phyloP scores from a whole-genome alignment of 768 basidiomycete genomes.

The Pseudohyphozyma bogoriensis region DNA sequence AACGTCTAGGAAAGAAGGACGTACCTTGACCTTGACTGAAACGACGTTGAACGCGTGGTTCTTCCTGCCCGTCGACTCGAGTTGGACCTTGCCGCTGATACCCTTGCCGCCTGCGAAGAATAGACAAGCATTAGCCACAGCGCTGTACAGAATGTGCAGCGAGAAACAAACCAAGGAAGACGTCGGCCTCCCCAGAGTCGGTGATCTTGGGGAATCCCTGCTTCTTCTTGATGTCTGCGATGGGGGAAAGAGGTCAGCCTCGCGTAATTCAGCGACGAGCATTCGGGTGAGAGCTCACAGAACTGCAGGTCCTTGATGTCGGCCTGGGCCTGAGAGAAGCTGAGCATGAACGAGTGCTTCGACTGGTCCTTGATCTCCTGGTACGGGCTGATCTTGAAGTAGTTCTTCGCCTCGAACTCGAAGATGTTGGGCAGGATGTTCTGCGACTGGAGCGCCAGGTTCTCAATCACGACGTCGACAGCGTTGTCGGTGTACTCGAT shows the following conservation, averaged over 20 bases:
- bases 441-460: conserved; percentile 66
- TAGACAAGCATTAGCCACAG: too few relatives aligned
- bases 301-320: conserved; percentile 92
- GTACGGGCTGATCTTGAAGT: conserved; percentile 76
- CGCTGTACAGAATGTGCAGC: too few relatives aligned
- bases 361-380: conserved; percentile 21
- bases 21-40: conserved; percentile 48
- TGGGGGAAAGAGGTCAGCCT: too few relatives aligned
- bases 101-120: conserved; percentile 67
- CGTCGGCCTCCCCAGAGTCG: conserved; percentile 77
- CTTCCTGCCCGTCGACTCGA: conserved; percentile 39
- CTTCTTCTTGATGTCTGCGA: conserved; percentile 33
- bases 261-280: too few relatives aligned
- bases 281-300: conserved; percentile 14
- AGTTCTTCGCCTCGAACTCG: conserved; percentile 59
- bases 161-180: conserved; percentile 35
- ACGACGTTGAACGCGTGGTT: conserved; percentile 40
- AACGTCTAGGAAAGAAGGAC: not conserved
- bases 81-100: conserved; percentile 48
- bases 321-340: conserved; percentile 75
- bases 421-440: conserved; percentile 51
- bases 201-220: conserved; percentile 47
- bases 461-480: conserved; percentile 80
- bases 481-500: conserved; percentile 83
- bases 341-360: conserved; percentile 63